Evolutionary conservation across 768 basidiomycete genomes (phyloP).

Genomic region (Tylopilus sp.): DNA sequence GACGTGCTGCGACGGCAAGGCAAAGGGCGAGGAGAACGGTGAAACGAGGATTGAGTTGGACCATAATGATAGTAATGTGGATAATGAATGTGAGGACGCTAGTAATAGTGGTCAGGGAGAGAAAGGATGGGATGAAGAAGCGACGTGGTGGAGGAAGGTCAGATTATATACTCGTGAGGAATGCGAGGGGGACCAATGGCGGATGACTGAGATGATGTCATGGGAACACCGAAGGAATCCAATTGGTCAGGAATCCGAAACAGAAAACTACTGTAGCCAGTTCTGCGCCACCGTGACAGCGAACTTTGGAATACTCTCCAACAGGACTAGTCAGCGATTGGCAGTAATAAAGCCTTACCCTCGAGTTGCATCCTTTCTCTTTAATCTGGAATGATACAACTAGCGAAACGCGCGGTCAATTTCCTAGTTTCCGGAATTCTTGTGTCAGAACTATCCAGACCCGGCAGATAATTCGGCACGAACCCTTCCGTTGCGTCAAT

Average conservation of each 20-base stretch:
- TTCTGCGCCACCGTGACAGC: too few relatives aligned
- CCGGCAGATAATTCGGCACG: too few relatives aligned
- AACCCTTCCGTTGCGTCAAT: too few relatives aligned
- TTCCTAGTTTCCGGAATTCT: too few relatives aligned
- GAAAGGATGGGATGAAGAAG: slow-evolving; percentile 4
- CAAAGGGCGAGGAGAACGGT: slow-evolving; percentile 28
- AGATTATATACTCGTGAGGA: slow-evolving; percentile 22
- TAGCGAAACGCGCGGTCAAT: too few relatives aligned
- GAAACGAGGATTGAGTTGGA: slow-evolving; percentile 29
- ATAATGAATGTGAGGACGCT: slow-evolving; percentile 23
- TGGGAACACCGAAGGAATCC: slow-evolving; percentile 8
- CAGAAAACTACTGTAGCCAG: too few relatives aligned
- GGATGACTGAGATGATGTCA: slow-evolving; percentile 19
- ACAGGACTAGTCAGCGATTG: not conserved
- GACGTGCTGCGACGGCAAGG: slow-evolving; percentile 18
- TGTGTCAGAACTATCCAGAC: too few relatives aligned
- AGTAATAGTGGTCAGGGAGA: slow-evolving; percentile 12
- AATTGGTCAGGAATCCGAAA: not conserved
- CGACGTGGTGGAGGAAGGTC: not conserved
- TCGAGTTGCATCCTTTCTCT: too few relatives aligned
- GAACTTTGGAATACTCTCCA: not conserved
- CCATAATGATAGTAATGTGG: slow-evolving; percentile 28
- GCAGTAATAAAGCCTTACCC: too few relatives aligned
- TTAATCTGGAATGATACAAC: too few relatives aligned
- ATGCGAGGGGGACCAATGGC: slow-evolving; percentile 6